Evolutionary conservation across 306 rosid genomes (phyloP).

Genomic region (Quercus bicolor): DNA sequence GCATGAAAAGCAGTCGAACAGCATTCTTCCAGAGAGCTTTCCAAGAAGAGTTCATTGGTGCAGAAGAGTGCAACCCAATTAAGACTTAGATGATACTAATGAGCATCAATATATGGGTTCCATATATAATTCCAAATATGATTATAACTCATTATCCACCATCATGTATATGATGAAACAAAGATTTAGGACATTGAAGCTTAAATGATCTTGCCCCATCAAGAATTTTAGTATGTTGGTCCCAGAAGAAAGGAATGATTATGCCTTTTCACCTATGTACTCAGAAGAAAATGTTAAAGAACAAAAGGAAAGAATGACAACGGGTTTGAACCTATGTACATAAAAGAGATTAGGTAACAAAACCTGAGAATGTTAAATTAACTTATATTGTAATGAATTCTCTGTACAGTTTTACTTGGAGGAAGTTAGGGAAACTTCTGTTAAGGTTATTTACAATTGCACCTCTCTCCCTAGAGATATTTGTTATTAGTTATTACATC

Average conservation of each 20-base stretch:
- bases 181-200: background rate
- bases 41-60: constrained; percentile 47
- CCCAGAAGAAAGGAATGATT: background rate
- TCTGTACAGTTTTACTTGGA: background rate
- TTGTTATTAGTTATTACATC: background rate
- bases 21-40: constrained; percentile 61
- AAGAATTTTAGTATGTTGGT: background rate
- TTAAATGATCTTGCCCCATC: background rate
- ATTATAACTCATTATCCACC: background rate
- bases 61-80: constrained; percentile 24
- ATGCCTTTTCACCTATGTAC: background rate
- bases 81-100: constrained; percentile 9
- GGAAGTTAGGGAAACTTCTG: background rate
- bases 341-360: background rate
- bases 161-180: background rate
- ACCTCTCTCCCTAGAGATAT: background rate
- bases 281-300: background rate
- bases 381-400: background rate
- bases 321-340: constrained; percentile 23
- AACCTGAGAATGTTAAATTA: background rate
- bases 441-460: background rate
- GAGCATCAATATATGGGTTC: background rate
- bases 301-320: background rate
- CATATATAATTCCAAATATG: background rate
- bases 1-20: constrained; percentile 53